Conservation (phyloP, 306 rosid species). For the Cercis canadensis region DNA sequence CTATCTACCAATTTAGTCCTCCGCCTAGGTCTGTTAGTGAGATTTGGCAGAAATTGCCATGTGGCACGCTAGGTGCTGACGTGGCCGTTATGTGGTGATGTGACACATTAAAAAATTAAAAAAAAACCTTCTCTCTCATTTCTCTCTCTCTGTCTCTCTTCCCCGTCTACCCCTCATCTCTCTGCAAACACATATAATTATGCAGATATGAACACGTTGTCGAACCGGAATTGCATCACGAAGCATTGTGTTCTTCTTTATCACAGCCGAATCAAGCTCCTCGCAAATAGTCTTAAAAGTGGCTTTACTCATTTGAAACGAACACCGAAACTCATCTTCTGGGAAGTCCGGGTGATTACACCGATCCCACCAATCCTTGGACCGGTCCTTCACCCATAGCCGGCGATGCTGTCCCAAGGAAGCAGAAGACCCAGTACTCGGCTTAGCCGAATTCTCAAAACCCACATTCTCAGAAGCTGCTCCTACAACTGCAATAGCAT, state of each 20-base stretch:
- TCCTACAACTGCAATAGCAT: slow-evolving; percentile 11
- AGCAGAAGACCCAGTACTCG: slow-evolving; percentile 6
- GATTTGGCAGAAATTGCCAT: too few relatives aligned
- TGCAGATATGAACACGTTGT: slow-evolving; percentile 77
- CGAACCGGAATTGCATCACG: slow-evolving; percentile 88
- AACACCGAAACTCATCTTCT: slow-evolving; percentile 61
- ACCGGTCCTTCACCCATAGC: slow-evolving; percentile 84
- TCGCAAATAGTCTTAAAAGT: slow-evolving; percentile 68
- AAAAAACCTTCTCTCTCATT: too few relatives aligned
- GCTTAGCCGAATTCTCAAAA: neutral
- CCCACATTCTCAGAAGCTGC: slow-evolving; percentile 2
- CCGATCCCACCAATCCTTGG: slow-evolving; percentile 82
- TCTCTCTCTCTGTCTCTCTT: too few relatives aligned
- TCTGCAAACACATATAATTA: too few relatives aligned
- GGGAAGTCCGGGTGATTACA: slow-evolving; percentile 65
- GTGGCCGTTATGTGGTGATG: too few relatives aligned
- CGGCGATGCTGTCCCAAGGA: slow-evolving; percentile 53
- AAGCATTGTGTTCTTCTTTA: slow-evolving; percentile 82
- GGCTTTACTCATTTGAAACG: slow-evolving; percentile 79
- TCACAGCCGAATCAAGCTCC: slow-evolving; percentile 65
- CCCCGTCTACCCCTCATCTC: too few relatives aligned
- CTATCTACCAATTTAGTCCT: too few relatives aligned
- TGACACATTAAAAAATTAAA: too few relatives aligned
- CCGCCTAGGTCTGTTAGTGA: too few relatives aligned
- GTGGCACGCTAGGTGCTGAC: too few relatives aligned